Conservation (phyloP, 345 rosid species). For the Geranium brycei region DNA sequence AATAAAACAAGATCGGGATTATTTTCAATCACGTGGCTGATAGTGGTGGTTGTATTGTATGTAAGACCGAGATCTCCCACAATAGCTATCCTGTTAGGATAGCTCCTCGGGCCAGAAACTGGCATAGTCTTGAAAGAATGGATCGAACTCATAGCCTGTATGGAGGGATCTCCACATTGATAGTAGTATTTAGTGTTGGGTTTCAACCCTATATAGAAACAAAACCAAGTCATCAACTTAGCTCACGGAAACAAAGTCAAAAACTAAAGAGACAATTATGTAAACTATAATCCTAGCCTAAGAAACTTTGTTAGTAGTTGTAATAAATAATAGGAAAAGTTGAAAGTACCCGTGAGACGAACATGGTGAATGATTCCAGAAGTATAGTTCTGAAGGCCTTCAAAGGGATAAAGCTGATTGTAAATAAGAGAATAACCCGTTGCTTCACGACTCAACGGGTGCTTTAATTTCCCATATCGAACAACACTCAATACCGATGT, state of each 20-base stretch:
- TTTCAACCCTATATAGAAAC: constrained; percentile 40
- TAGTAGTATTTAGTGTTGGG: constrained; percentile 44
- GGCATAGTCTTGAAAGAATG: constrained; percentile 68
- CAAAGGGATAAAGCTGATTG: constrained; percentile 43
- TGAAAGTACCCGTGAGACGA: constrained; percentile 39
- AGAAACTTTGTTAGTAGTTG: too few relatives aligned
- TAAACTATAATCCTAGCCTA: too few relatives aligned
- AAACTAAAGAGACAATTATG: too few relatives aligned
- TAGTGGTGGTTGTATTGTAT: constrained; percentile 58
- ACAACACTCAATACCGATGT: constrained; percentile 46
- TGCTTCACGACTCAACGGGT: constrained; percentile 22
- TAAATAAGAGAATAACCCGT: constrained; percentile 52
- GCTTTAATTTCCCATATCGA: constrained; percentile 29
- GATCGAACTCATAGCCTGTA: constrained; percentile 38
- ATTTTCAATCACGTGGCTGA: constrained; percentile 45
- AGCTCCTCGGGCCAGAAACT: constrained; percentile 28
- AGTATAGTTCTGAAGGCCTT: constrained; percentile 51
- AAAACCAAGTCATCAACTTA: not conserved
- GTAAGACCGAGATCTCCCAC: constrained; percentile 86
- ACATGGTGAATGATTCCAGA: constrained; percentile 90
- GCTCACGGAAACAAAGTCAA: too few relatives aligned
- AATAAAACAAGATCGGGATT: constrained; percentile 73
- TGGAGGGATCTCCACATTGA: constrained; percentile 62
- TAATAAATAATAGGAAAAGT: not conserved
- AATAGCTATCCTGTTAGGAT: constrained; percentile 55